phyloP scores from a whole-genome alignment of 306 rosid genomes.

The Fragaria iinumae region DNA sequence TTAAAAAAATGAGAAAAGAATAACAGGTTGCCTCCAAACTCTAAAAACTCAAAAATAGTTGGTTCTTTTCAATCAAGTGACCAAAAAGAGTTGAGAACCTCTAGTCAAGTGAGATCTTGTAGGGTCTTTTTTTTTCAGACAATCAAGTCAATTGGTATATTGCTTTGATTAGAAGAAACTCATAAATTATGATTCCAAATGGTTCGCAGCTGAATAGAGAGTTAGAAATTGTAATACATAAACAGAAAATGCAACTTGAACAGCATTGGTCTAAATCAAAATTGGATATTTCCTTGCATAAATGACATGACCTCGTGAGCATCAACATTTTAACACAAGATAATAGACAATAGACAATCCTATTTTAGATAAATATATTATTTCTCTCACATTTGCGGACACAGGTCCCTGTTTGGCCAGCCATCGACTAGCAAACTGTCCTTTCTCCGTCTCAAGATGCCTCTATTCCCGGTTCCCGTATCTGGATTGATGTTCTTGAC shows the following conservation, averaged over 20 bases:
- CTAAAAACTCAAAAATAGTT: too few relatives aligned
- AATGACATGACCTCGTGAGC: slow-evolving; percentile 6
- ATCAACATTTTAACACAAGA: slow-evolving; percentile 13
- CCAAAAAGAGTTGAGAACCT: too few relatives aligned
- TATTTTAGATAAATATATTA: background rate
- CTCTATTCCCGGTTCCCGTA: slow-evolving; percentile 52
- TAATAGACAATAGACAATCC: background rate
- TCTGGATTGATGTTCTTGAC: slow-evolving; percentile 65
- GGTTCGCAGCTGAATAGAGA: background rate
- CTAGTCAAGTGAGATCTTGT: too few relatives aligned
- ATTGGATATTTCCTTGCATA: slow-evolving; percentile 5
- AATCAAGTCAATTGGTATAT: too few relatives aligned
- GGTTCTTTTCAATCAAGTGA: too few relatives aligned
- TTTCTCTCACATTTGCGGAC: slow-evolving; percentile 17
- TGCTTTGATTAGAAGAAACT: too few relatives aligned
- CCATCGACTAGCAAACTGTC: background rate
- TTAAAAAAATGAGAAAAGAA: too few relatives aligned
- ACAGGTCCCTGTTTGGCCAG: background rate
- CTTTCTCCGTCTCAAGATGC: slow-evolving; percentile 29
- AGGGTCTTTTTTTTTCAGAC: too few relatives aligned
- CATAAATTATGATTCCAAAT: too few relatives aligned
- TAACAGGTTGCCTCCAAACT: too few relatives aligned
- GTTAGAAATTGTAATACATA: background rate
- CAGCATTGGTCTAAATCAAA: background rate
- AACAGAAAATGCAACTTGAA: background rate